A percentile compares a stretch with the other conserved stretches of the same genome.
Conservation (phyloP, 257 asterid genomes). For the Fraxinus excelsior region DNA sequence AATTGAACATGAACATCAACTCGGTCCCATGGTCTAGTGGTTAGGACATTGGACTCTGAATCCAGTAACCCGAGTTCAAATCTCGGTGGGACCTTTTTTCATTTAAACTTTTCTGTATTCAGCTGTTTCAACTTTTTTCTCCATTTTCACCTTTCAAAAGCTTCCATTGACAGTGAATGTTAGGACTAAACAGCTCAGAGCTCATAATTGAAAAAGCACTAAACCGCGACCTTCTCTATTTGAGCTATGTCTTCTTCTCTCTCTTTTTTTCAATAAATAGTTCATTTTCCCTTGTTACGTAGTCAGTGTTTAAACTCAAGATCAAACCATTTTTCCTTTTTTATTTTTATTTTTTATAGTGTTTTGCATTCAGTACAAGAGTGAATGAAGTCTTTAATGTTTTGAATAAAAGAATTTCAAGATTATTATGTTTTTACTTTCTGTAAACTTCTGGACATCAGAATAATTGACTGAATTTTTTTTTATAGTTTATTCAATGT, state of each 20-base stretch:
- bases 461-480: no score
- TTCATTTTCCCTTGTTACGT: background rate
- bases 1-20: no score
- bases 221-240: no score
- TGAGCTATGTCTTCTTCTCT: no score
- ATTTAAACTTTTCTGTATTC: no score
- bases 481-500: no score
- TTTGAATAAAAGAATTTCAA: background rate
- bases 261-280: background rate
- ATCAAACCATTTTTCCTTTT: background rate
- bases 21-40: slow-evolving; percentile 91
- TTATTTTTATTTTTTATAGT: background rate
- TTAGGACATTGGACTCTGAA: slow-evolving; percentile 98
- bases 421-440: background rate
- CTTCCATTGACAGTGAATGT: no score
- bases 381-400: background rate
- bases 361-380: background rate
- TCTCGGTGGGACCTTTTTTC: slow-evolving; percentile 82
- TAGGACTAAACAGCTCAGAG: no score
- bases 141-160: no score
- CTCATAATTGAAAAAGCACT: no score
- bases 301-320: background rate
- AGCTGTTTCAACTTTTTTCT: background rate
- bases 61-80: slow-evolving; percentile 95
- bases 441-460: background rate